Conservation (phyloP, 2,329 filamentous ascomycete species). For the Penicillium occitanis region DNA sequence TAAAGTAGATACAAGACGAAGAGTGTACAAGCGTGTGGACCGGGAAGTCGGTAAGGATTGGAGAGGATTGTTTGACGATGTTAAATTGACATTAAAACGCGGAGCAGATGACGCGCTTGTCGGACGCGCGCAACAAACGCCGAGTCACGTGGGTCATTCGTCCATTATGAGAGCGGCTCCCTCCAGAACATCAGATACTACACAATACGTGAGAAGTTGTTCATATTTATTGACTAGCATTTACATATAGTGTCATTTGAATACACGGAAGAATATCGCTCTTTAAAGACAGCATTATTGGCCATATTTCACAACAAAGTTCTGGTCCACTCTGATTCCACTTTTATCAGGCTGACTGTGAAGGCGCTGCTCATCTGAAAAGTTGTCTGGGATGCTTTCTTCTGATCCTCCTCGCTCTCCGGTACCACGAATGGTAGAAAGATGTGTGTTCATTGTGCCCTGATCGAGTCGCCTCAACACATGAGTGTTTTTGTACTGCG, state of each 20-base stretch:
- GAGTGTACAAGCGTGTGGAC: background rate
- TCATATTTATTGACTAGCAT: background rate
- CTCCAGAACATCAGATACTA: background rate
- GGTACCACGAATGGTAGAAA: background rate
- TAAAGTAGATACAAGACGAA: background rate
- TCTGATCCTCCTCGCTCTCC: background rate
- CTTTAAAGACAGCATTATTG: background rate
- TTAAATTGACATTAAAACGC: slow-evolving; percentile 11
- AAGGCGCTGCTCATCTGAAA: slow-evolving; percentile 1
- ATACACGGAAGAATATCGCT: background rate
- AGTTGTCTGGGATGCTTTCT: background rate
- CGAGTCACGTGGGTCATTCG: slow-evolving; percentile 15
- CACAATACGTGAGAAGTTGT: background rate
- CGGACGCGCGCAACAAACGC: slow-evolving; percentile 19
- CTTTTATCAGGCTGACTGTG: background rate
- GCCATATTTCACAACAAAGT: background rate
- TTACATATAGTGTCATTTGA: background rate
- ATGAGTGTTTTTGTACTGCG: background rate
- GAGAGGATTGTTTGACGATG: background rate
- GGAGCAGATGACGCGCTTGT: slow-evolving; percentile 9
- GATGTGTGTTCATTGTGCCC: background rate
- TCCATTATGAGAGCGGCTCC: background rate
- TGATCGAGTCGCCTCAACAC: background rate
- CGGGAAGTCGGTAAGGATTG: background rate
- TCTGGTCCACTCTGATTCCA: background rate